Conservation (phyloP, 2,329 filamentous ascomycete species). For the Alternaria ethzedia region DNA sequence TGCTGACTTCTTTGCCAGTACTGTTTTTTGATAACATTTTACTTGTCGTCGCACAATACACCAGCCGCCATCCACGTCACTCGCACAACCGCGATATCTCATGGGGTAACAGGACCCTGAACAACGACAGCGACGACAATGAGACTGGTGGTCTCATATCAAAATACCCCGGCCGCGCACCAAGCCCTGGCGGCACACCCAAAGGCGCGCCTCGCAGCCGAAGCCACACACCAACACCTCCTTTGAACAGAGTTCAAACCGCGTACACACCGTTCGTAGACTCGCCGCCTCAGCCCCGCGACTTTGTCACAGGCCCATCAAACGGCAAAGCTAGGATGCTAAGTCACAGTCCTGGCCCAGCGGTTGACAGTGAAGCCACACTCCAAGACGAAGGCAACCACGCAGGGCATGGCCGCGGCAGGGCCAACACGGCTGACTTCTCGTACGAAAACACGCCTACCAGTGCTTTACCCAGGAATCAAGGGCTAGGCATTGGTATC, state of each 20-base stretch:
- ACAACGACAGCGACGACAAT: slow-evolving; percentile 2
- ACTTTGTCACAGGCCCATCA: neutral
- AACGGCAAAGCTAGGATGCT: neutral
- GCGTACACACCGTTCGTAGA: slow-evolving; percentile 8
- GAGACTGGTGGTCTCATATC: slow-evolving; percentile 5
- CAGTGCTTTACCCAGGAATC: neutral
- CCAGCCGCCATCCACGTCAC: slow-evolving; percentile 4
- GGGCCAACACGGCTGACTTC: neutral
- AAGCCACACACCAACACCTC: neutral
- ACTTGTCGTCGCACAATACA: slow-evolving; percentile 16
- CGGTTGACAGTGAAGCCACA: neutral
- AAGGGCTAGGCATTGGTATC: neutral
- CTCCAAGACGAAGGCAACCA: neutral
- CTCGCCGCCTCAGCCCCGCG: slow-evolving; percentile 2
- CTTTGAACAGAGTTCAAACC: slow-evolving; percentile 6
- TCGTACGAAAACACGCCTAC: slow-evolving; percentile 14
- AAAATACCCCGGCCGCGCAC: slow-evolving; percentile 3
- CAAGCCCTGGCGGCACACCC: neutral
- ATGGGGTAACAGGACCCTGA: slow-evolving; percentile 10
- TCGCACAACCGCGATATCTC: slow-evolving; percentile 11
- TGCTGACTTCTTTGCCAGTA: slow-evolving; percentile 6
- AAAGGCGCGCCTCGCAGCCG: neutral
- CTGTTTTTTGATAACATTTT: slow-evolving; percentile 25
- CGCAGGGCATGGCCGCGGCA: neutral
- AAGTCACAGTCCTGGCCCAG: neutral